Conservation (phyloP, 768 basidiomycete genomes). For the Boletus rex-veris region DNA sequence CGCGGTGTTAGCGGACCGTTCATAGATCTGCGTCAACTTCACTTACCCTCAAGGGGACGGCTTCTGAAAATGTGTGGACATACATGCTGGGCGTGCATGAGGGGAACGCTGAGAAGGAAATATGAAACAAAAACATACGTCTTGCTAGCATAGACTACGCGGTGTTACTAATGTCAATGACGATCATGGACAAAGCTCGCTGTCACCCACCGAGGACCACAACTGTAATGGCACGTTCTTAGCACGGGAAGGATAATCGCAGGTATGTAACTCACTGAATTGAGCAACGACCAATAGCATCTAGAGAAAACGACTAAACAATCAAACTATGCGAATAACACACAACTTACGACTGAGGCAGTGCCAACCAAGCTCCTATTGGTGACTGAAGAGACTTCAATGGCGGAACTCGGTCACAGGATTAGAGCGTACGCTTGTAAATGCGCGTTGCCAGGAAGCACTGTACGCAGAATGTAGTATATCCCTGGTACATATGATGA, state of each 20-base stretch:
- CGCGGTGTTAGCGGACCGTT: not conserved
- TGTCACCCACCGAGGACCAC: conserved; percentile 31
- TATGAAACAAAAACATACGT: conserved; percentile 29
- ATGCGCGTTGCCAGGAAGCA: conserved; percentile 50
- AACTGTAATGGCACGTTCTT: conserved; percentile 16
- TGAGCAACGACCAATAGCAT: conserved; percentile 36
- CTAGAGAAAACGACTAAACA: conserved; percentile 20
- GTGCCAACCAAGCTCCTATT: conserved; percentile 41
- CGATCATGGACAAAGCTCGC: not conserved
- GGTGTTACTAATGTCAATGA: conserved; percentile 1
- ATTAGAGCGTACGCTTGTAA: conserved; percentile 39
- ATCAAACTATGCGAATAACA: not conserved
- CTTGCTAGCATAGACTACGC: conserved; percentile 34
- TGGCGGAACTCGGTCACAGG: not conserved
- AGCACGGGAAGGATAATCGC: not conserved
- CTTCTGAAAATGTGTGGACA: conserved; percentile 38
- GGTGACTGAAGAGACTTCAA: conserved; percentile 40
- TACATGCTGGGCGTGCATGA: conserved; percentile 34
- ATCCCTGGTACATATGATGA: conserved; percentile 18
- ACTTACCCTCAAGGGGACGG: conserved; percentile 38
- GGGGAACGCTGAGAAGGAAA: not conserved
- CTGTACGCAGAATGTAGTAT: conserved; percentile 52
- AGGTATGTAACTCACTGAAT: conserved; percentile 28
- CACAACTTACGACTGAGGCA: conserved; percentile 25
- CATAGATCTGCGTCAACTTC: not conserved